Percentiles rank a stretch among this genome's conserved stretches.
Conservation (phyloP, 495 filamentous ascomycete genomes). For the Bombardia bombarda region DNA sequence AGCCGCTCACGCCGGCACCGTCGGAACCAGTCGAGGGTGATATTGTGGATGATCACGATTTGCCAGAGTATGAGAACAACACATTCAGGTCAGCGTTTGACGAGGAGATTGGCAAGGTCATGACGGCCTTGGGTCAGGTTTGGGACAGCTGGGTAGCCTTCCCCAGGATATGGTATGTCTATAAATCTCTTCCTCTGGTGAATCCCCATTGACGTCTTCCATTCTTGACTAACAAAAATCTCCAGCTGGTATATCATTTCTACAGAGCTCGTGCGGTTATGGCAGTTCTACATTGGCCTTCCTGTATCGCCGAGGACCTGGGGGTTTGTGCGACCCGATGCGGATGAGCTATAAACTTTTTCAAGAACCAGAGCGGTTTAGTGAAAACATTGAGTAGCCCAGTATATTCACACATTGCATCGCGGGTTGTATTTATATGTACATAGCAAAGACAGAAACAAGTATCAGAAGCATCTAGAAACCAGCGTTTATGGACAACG, state of each 20-base stretch:
- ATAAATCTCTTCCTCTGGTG: background rate
- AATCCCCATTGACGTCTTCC: background rate
- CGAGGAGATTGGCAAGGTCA: slow-evolving; percentile 55
- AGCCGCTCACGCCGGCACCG: slow-evolving; percentile 6
- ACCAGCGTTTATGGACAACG: too few species aligned
- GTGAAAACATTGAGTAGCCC: too few species aligned
- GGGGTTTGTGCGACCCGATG: slow-evolving; percentile 47
- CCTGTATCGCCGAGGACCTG: slow-evolving; percentile 63
- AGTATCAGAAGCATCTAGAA: too few species aligned
- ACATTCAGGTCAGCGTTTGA: slow-evolving; percentile 51
- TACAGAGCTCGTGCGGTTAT: slow-evolving; percentile 54
- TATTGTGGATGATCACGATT: slow-evolving; percentile 31
- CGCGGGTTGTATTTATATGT: too few species aligned
- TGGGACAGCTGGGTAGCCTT: slow-evolving; percentile 60
- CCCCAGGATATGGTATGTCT: slow-evolving; percentile 64
- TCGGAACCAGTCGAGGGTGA: slow-evolving; percentile 11
- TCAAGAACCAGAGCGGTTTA: too few species aligned
- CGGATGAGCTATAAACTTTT: slow-evolving; percentile 44
- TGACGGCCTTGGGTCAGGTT: slow-evolving; percentile 54
- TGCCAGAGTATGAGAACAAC: slow-evolving; percentile 13
- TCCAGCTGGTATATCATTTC: slow-evolving; percentile 52
- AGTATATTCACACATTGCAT: too few species aligned
- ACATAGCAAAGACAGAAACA: too few species aligned
- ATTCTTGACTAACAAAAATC: slow-evolving; percentile 14
- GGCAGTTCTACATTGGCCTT: slow-evolving; percentile 72